Percentiles rank a stretch among this genome's conserved stretches.
Evolutionary conservation across 2,329 filamentous ascomycete species (phyloP).

Genomic region (Neopestalotiopsis clavispora): DNA sequence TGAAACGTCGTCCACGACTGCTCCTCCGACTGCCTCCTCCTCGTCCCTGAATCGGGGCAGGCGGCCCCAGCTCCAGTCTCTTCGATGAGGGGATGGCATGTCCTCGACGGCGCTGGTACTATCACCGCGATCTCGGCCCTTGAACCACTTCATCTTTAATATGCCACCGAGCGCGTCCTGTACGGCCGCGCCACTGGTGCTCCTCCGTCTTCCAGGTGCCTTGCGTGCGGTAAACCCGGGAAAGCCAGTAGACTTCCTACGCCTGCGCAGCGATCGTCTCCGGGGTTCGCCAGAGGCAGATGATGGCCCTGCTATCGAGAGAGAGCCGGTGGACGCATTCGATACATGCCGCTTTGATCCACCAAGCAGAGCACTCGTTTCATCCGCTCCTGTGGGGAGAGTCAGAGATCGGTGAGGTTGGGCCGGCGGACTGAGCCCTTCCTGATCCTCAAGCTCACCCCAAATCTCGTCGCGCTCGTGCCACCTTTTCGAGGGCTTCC

Average conservation of each 20-base stretch:
- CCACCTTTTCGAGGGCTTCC: constrained; percentile 58
- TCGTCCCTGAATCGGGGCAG: constrained; percentile 14
- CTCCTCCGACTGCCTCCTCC: constrained; percentile 7
- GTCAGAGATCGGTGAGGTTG: constrained; percentile 54
- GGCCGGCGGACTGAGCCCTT: constrained; percentile 46
- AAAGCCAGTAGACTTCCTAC: constrained; percentile 66
- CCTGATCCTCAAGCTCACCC: constrained; percentile 83
- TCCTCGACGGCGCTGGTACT: constrained; percentile 20
- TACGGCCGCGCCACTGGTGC: constrained; percentile 36
- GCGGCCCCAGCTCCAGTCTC: constrained; percentile 16
- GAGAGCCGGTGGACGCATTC: constrained; percentile 32
- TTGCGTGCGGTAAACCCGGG: constrained; percentile 63
- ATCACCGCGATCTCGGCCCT: constrained; percentile 35
- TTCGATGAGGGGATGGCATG: neutral
- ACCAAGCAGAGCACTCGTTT: constrained; percentile 45
- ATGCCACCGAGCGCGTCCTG: constrained; percentile 58
- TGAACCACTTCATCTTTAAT: constrained; percentile 60
- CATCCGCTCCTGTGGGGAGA: constrained; percentile 43
- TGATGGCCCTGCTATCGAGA: constrained; percentile 29
- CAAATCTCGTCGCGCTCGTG: constrained; percentile 81
- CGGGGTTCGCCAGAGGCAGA: constrained; percentile 26
- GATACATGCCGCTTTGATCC: constrained; percentile 28
- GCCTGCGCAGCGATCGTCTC: constrained; percentile 42
- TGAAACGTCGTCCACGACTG: neutral
- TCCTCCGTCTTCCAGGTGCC: constrained; percentile 39